Percentiles rank a stretch among this genome's conserved stretches.
These are phyloP conservation scores for Marchantia paleacea DNA, from an alignment of 225 moss, liverwort and hornwort genomes.

Conservation along the genomic window DNA sequence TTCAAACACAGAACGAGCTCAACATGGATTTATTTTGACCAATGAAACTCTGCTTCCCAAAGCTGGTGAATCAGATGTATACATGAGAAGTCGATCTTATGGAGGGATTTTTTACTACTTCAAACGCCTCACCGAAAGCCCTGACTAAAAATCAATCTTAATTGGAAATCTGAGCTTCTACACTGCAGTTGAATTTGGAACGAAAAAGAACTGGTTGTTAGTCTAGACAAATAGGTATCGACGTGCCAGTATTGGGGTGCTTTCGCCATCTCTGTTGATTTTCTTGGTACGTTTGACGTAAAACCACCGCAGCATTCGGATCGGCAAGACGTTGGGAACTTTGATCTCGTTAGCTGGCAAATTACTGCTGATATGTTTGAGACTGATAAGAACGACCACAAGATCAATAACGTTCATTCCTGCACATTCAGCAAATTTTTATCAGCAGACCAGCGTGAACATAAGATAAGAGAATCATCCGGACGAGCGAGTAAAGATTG, in stretches of 20 bases:
- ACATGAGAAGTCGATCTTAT: too few relatives aligned
- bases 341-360: background rate
- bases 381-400: constrained; percentile 34
- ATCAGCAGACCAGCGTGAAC: background rate
- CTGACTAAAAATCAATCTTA: background rate
- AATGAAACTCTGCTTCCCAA: too few relatives aligned
- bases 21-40: background rate
- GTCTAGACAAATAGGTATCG: background rate
- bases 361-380: too few relatives aligned
- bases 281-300: constrained; percentile 30
- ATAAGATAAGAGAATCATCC: background rate
- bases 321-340: constrained; percentile 62
- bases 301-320: constrained; percentile 76
- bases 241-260: background rate
- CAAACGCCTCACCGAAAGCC: background rate
- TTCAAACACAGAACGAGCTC: background rate
- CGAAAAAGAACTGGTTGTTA: too few relatives aligned
- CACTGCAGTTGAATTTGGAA: too few relatives aligned
- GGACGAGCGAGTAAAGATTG: too few relatives aligned
- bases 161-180: too few relatives aligned
- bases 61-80: too few relatives aligned
- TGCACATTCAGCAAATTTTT: constrained; percentile 18
- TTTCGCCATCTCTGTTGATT: constrained; percentile 15
- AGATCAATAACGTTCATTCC: constrained; percentile 74
- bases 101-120: too few relatives aligned